Conservation (phyloP, 78 protist species). For the Bigelowiella natans region DNA sequence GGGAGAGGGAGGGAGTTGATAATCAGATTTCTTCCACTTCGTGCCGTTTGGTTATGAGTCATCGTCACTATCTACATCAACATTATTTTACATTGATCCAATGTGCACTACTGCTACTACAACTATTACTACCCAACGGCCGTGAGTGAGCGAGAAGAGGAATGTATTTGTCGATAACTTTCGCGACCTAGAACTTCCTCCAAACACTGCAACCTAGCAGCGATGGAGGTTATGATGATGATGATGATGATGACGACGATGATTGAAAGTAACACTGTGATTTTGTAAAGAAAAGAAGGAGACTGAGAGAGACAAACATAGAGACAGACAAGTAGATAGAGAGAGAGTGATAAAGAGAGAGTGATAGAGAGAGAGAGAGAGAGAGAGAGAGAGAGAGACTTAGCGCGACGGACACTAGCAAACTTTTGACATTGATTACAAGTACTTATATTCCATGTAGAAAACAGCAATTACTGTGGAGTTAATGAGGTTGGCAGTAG, state of each 20-base stretch:
- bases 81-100: too few relatives aligned
- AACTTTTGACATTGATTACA: background rate
- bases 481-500: background rate
- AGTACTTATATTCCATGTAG: background rate
- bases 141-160: background rate
- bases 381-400: background rate
- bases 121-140: background rate
- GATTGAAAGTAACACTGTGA: background rate
- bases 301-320: too few relatives aligned
- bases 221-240: background rate
- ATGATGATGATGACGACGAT: background rate
- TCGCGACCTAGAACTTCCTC: background rate
- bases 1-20: too few relatives aligned
- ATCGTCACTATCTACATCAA: too few relatives aligned
- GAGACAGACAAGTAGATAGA: too few relatives aligned
- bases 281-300: too few relatives aligned
- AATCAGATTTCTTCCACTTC: too few relatives aligned
- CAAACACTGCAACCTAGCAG: background rate
- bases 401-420: background rate
- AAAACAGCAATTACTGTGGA: background rate
- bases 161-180: background rate
- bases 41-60: too few relatives aligned
- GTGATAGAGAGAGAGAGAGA: background rate
- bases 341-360: background rate
- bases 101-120: too few relatives aligned